These are phyloP conservation scores for Russula griseocarnosa DNA, from an alignment of 768 basidiomycete species.

Conservation along the genomic window DNA sequence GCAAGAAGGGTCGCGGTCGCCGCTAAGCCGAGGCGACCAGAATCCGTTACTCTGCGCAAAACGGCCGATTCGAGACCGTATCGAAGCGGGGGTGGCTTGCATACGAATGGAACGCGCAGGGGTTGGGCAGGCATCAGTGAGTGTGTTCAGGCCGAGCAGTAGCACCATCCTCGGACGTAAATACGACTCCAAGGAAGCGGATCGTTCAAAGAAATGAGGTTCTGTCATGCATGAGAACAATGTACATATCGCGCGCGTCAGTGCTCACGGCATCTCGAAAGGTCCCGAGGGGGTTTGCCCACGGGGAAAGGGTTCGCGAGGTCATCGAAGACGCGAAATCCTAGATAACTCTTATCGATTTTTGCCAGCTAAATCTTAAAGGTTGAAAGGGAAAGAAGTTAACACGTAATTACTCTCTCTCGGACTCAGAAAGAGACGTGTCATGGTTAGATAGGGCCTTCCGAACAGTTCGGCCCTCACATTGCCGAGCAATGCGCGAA, in stretches of 20 bases:
- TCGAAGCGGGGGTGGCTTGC: background rate
- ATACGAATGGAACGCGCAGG: slow-evolving; percentile 12
- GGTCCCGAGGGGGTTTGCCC: slow-evolving; percentile 10
- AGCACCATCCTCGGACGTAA: slow-evolving; percentile 23
- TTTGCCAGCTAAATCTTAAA: slow-evolving; percentile 16
- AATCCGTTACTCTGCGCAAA: background rate
- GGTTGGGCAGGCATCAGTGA: background rate
- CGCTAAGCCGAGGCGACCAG: slow-evolving; percentile 7
- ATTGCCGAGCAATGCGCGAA: background rate
- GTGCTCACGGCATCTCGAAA: slow-evolving; percentile 16
- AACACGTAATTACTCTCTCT: slow-evolving; percentile 17
- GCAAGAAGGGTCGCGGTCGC: background rate
- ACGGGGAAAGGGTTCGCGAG: slow-evolving; percentile 9
- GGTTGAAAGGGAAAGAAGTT: slow-evolving; percentile 9
- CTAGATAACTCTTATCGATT: slow-evolving; percentile 7
- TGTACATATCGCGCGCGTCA: slow-evolving; percentile 13
- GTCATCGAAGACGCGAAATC: background rate
- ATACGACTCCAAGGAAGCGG: slow-evolving; percentile 19
- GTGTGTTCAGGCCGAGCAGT: background rate
- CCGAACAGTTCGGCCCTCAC: slow-evolving; percentile 20
- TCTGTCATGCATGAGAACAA: slow-evolving; percentile 18
- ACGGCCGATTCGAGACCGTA: slow-evolving; percentile 6
- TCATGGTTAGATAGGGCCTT: slow-evolving; percentile 10
- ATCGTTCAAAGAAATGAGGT: slow-evolving; percentile 23
- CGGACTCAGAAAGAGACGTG: slow-evolving; percentile 7